phyloP scores from a whole-genome alignment of 208 protist species.

The Strigomonas culicis region DNA sequence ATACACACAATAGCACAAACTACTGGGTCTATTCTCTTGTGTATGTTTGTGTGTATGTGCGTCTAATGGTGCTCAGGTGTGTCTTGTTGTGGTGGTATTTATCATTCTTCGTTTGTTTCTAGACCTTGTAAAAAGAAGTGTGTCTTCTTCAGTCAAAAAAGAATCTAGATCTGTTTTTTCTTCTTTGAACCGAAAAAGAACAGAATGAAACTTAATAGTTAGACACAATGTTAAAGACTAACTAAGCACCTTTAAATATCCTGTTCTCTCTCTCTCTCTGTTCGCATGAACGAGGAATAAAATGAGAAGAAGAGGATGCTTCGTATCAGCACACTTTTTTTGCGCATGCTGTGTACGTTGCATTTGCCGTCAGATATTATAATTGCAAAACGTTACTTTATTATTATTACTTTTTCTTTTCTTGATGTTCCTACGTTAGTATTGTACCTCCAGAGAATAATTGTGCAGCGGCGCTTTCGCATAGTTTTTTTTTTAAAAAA shows the following conservation, averaged over 20 bases:
- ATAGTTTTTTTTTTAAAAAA: not conserved
- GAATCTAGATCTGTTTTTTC: not conserved
- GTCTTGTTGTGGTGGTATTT: not conserved
- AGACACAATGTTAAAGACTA: not conserved
- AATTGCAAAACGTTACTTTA: not conserved
- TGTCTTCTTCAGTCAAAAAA: not conserved
- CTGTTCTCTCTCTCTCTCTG: not conserved
- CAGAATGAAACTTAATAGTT: not conserved
- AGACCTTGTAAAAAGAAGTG: not conserved
- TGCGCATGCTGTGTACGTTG: too few relatives aligned
- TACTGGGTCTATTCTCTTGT: not conserved
- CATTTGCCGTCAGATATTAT: not conserved
- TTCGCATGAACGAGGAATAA: not conserved
- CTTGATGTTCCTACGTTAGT: not conserved
- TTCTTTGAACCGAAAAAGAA: not conserved
- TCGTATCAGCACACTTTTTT: too few relatives aligned
- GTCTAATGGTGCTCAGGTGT: not conserved
- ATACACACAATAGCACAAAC: too few relatives aligned
- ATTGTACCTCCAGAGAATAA: not conserved
- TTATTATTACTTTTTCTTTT: conserved; percentile 3
- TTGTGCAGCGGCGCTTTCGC: not conserved
- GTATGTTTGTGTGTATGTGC: not conserved
- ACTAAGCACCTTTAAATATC: not conserved
- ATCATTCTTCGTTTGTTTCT: not conserved
- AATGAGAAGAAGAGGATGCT: too few relatives aligned